phyloP scores from a whole-genome alignment of 257 asterid species.

The Salvia splendens region DNA sequence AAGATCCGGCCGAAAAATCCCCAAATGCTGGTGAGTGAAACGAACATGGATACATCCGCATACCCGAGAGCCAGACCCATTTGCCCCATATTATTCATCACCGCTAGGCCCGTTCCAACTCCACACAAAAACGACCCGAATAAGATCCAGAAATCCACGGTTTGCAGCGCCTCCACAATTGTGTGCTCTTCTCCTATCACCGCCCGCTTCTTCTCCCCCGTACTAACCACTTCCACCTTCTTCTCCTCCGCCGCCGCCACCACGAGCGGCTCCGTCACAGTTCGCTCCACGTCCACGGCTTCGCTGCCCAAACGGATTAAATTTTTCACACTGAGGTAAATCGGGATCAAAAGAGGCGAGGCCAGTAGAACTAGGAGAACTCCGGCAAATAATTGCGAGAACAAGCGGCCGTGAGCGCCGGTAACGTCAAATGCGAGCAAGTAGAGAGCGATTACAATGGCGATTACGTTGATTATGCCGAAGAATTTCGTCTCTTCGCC shows the following conservation, averaged over 20 bases:
- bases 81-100: constrained; percentile 90
- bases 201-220: constrained; percentile 40
- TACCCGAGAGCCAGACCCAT: constrained; percentile 94
- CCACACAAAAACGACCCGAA: constrained; percentile 84
- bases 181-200: constrained; percentile 85
- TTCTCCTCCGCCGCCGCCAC: constrained; percentile 18
- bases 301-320: constrained; percentile 10
- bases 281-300: constrained; percentile 42
- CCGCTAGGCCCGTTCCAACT: constrained; percentile 94
- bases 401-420: constrained; percentile 49
- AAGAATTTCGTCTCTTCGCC: constrained; percentile 58
- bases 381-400: constrained; percentile 62
- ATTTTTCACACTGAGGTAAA: constrained; percentile 32
- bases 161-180: constrained; percentile 56
- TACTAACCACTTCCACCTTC: constrained; percentile 23
- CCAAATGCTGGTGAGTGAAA: constrained; percentile 90
- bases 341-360: constrained; percentile 67
- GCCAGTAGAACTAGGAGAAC: constrained; percentile 58
- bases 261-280: constrained; percentile 46
- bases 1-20: constrained; percentile 92
- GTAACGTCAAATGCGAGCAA: constrained; percentile 63
- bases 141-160: constrained; percentile 83
- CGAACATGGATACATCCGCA: constrained; percentile 84
- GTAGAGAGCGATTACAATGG: constrained; percentile 66
- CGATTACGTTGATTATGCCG: constrained; percentile 62